phyloP scores from a whole-genome alignment of 2,329 filamentous ascomycete species.

The Fusarium chlamydosporum region DNA sequence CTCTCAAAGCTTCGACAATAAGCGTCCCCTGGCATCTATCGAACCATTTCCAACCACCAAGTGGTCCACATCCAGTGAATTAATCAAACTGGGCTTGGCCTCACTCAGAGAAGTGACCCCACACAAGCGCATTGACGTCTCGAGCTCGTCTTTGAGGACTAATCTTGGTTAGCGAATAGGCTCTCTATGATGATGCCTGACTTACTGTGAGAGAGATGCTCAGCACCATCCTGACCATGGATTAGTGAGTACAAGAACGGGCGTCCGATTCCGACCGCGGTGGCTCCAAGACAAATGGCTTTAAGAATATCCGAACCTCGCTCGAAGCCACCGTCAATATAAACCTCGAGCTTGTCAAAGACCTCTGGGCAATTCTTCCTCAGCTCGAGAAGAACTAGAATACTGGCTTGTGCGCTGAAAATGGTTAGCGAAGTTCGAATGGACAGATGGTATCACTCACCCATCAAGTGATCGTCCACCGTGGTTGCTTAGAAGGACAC shows the following conservation, averaged over 20 bases:
- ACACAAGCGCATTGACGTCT: slow-evolving; percentile 52
- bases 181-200: background rate
- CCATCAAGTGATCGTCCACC: slow-evolving; percentile 71
- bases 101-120: slow-evolving; percentile 51
- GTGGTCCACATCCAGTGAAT: slow-evolving; percentile 52
- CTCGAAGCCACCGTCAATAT: slow-evolving; percentile 67
- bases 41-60: slow-evolving; percentile 40
- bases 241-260: slow-evolving; percentile 67
- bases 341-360: slow-evolving; percentile 65
- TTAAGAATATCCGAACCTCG: slow-evolving; percentile 69
- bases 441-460: slow-evolving; percentile 5
- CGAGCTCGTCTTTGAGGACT: slow-evolving; percentile 53
- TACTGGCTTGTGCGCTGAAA: slow-evolving; percentile 58
- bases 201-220: slow-evolving; percentile 69
- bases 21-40: background rate
- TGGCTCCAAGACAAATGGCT: slow-evolving; percentile 66
- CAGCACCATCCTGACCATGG: slow-evolving; percentile 68
- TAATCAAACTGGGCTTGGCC: slow-evolving; percentile 48
- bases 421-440: background rate
- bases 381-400: slow-evolving; percentile 66
- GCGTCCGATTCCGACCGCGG: slow-evolving; percentile 66
- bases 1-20: slow-evolving; percentile 37
- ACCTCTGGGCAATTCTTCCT: slow-evolving; percentile 63
- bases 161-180: accelerated
- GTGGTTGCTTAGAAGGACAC: slow-evolving; percentile 70